phyloP scores from a whole-genome alignment of 139 green algal species.

The Coccomyxa sp. region DNA sequence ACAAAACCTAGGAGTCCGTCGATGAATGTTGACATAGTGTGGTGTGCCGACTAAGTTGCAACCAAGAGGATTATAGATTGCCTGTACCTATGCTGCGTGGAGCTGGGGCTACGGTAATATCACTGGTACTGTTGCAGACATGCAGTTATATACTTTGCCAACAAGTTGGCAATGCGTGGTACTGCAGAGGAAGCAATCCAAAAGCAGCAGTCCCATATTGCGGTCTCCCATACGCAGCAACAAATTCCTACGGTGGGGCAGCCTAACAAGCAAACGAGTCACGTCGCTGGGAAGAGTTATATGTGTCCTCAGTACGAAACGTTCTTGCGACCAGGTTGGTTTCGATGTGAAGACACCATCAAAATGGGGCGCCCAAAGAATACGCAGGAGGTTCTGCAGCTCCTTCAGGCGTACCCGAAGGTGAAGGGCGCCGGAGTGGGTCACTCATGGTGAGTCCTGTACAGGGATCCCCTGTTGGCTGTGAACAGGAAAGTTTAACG shows the following conservation, averaged over 20 bases:
- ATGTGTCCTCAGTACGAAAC: neutral
- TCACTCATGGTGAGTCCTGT: conserved; percentile 27
- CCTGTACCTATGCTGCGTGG: no score
- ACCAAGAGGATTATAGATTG: no score
- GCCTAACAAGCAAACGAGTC: neutral
- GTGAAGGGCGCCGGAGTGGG: conserved; percentile 60
- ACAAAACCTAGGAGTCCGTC: no score
- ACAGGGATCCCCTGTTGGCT: neutral
- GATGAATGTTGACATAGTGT: no score
- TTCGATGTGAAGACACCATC: conserved; percentile 44
- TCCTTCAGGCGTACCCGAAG: conserved; percentile 17
- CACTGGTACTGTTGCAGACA: no score
- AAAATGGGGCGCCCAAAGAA: conserved; percentile 44
- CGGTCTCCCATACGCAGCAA: conserved; percentile 18
- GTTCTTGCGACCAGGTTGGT: conserved; percentile 17
- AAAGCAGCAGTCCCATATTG: conserved; percentile 15
- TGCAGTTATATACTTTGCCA: neutral
- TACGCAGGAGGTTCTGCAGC: conserved; percentile 29
- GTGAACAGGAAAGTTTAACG: neutral
- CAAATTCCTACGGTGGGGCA: conserved; percentile 37
- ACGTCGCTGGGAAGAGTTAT: conserved; percentile 1
- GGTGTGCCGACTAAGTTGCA: no score
- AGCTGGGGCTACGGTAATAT: no score
- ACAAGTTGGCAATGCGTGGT: neutral
- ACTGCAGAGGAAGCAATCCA: neutral